These are phyloP conservation scores for Phialophora expanda DNA, from an alignment of 2,329 filamentous ascomycete genomes.

Conservation along the genomic window DNA sequence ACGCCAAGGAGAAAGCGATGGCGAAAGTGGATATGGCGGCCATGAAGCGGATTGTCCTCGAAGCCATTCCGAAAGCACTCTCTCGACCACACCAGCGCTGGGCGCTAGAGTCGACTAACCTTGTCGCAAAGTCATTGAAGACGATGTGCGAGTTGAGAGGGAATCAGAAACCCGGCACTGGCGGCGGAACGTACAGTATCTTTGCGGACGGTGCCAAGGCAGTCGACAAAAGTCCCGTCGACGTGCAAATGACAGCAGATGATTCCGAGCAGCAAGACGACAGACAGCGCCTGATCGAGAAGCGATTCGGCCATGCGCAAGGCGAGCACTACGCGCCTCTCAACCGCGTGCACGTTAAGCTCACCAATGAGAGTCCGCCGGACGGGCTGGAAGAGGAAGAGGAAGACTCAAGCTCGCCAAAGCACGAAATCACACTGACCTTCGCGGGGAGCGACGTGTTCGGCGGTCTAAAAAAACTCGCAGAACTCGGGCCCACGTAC, in stretches of 20 bases:
- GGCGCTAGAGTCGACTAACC: slow-evolving; percentile 68
- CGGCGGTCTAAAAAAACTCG: slow-evolving; percentile 75
- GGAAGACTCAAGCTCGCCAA: background rate
- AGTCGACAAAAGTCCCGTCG: slow-evolving; percentile 12
- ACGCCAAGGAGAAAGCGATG: slow-evolving; percentile 17
- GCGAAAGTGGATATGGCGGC: slow-evolving; percentile 37
- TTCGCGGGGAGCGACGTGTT: slow-evolving; percentile 81
- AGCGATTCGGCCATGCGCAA: slow-evolving; percentile 33
- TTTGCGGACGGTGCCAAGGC: slow-evolving; percentile 55
- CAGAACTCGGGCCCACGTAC: slow-evolving; percentile 65
- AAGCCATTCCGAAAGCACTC: slow-evolving; percentile 81
- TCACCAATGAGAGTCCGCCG: slow-evolving; percentile 16
- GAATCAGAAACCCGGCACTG: slow-evolving; percentile 70
- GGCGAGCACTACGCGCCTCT: slow-evolving; percentile 32
- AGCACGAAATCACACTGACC: slow-evolving; percentile 43
- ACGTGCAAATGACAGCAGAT: slow-evolving; percentile 10
- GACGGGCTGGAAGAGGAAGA: background rate
- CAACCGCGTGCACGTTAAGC: slow-evolving; percentile 34
- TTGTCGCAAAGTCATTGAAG: slow-evolving; percentile 73
- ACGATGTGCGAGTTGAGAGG: slow-evolving; percentile 73
- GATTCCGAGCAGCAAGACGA: slow-evolving; percentile 4
- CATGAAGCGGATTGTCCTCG: slow-evolving; percentile 65
- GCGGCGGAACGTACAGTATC: slow-evolving; percentile 78
- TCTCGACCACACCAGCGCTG: slow-evolving; percentile 76
- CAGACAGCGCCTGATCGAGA: slow-evolving; percentile 17